Evolutionary conservation across 768 basidiomycete species (phyloP).

Genomic region (Clavulina sp.): DNA sequence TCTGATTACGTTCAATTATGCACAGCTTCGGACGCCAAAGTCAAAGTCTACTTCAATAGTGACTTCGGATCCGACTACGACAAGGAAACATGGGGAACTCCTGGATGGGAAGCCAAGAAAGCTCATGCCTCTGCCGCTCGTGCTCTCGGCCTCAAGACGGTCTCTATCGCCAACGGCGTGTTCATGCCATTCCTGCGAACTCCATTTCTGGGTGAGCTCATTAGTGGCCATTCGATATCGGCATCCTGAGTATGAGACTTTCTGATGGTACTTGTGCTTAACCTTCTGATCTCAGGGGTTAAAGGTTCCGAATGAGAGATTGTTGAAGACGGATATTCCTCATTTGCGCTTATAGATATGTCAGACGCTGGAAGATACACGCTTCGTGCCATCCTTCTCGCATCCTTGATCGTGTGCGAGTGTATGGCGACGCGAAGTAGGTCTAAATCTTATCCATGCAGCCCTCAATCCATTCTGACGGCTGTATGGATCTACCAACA

Average conservation of each 20-base stretch:
- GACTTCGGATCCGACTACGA: not conserved
- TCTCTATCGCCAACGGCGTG: not conserved
- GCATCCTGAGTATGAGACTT: no score
- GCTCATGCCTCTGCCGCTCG: not conserved
- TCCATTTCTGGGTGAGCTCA: no score
- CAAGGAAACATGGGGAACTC: not conserved
- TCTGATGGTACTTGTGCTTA: no score
- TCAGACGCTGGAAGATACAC: not conserved
- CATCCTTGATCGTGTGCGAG: not conserved
- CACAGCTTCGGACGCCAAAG: not conserved
- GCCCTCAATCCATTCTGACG: no score
- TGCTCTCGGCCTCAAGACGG: not conserved
- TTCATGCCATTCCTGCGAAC: no score
- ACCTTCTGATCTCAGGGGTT: no score
- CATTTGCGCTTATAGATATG: not conserved
- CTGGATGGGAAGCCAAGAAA: not conserved
- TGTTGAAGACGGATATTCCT: not conserved
- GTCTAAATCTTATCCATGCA: no score
- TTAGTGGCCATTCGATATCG: no score
- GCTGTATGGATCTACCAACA: not conserved
- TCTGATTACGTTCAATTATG: no score
- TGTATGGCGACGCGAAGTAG: not conserved
- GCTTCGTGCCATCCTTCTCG: not conserved
- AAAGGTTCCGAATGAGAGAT: no score
- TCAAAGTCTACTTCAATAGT: not conserved